phyloP scores from a whole-genome alignment of 2,329 filamentous ascomycete species.

The Cladorrhinum sp. region DNA sequence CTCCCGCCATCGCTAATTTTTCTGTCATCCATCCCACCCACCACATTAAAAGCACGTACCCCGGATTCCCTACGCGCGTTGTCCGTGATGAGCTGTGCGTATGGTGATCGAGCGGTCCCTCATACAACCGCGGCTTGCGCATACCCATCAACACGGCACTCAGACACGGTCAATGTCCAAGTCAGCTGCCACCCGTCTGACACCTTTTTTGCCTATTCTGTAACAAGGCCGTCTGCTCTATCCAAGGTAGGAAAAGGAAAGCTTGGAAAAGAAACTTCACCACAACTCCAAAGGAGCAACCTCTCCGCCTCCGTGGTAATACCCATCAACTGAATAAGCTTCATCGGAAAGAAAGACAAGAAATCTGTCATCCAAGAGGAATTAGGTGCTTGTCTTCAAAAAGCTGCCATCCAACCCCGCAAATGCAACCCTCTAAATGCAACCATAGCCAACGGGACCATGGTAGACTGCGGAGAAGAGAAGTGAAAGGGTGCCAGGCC shows the following conservation, averaged over 20 bases:
- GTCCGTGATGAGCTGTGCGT: neutral
- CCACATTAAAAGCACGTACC: neutral
- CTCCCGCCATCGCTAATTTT: too few species aligned
- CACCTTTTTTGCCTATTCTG: neutral
- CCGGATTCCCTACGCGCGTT: neutral
- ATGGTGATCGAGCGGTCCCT: neutral
- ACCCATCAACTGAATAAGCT: neutral
- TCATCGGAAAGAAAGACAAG: neutral
- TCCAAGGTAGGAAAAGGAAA: neutral
- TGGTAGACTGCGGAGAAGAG: slow-evolving; percentile 10
- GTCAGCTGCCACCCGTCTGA: neutral
- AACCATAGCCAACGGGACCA: too few species aligned
- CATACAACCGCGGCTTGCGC: neutral
- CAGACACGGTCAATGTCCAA: neutral
- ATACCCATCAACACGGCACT: neutral
- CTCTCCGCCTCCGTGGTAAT: neutral
- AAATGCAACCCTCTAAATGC: slow-evolving; percentile 15
- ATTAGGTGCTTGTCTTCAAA: neutral
- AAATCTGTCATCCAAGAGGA: neutral
- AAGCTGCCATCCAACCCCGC: slow-evolving; percentile 1
- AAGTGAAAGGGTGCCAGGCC: neutral
- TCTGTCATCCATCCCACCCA: neutral
- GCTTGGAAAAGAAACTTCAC: neutral
- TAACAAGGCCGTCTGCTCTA: too few species aligned
- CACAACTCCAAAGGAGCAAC: neutral